Evolutionary conservation across 495 filamentous ascomycete species (phyloP).

Genomic region (Penicillium fimorum): DNA sequence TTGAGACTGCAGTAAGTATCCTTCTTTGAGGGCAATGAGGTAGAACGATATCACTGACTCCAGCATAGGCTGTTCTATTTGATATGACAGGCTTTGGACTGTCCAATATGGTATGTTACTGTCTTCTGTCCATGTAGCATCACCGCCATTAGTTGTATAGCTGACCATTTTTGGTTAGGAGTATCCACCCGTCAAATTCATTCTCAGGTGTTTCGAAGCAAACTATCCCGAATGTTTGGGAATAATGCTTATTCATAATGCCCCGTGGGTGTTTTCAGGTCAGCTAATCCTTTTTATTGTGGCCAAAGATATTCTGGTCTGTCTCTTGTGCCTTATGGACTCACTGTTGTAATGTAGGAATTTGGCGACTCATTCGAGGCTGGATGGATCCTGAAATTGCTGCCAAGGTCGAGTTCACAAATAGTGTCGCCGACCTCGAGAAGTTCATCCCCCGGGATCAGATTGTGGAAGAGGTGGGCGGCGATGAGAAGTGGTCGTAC

Average conservation of each 20-base stretch:
- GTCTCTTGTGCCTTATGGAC: neutral
- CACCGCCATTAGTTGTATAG: neutral
- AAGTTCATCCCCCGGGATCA: conserved; percentile 66
- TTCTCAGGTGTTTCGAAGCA: conserved; percentile 96
- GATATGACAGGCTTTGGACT: conserved; percentile 91
- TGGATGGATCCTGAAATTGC: conserved; percentile 98
- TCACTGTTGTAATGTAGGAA: conserved; percentile 41
- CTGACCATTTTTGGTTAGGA: conserved; percentile 51
- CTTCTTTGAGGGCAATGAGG: neutral
- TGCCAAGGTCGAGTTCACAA: conserved; percentile 90
- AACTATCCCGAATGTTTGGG: conserved; percentile 94
- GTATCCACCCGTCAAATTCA: conserved; percentile 92
- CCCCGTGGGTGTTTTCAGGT: conserved; percentile 94
- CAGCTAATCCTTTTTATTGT: conserved; percentile 5
- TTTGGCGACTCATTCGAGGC: conserved; percentile 83
- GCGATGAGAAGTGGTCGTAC: conserved; percentile 79
- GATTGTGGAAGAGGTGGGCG: conserved; percentile 75
- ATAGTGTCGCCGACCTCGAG: conserved; percentile 69
- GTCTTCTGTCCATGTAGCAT: neutral
- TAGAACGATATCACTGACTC: conserved; percentile 12
- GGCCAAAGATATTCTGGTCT: neutral
- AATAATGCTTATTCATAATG: conserved; percentile 84
- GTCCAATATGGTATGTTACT: conserved; percentile 76
- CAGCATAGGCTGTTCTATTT: conserved; percentile 69
- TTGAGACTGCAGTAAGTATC: conserved; percentile 81